A percentile compares a stretch with the other conserved stretches of the same genome.
Conservation (phyloP, 257 asterid species). For the Orobanche coerulescens region DNA sequence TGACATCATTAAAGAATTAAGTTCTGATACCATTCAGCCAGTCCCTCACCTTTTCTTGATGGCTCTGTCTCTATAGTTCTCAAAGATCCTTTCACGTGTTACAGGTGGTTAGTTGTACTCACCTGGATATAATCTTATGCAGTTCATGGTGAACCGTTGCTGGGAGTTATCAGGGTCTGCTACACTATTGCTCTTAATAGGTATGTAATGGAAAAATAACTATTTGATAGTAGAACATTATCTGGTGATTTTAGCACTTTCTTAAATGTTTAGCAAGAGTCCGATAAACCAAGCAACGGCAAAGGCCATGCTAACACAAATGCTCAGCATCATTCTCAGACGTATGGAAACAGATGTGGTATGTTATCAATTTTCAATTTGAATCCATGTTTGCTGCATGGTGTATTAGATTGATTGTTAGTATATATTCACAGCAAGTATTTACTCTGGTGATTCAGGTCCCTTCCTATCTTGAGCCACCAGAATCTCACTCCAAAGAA, state of each 20-base stretch:
- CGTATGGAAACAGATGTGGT: conserved; percentile 89
- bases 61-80: neutral
- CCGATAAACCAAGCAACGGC: conserved; percentile 96
- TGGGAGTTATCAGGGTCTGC: conserved; percentile 89
- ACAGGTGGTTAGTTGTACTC: conserved; percentile 13
- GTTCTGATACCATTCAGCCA: neutral
- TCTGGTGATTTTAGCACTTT: conserved; percentile 26
- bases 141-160: conserved; percentile 97
- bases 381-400: conserved; percentile 19
- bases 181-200: conserved; percentile 93
- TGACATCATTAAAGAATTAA: conserved; percentile 2
- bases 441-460: conserved; percentile 42
- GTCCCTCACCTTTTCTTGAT: neutral
- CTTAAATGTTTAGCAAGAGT: conserved; percentile 74
- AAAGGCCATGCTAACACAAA: conserved; percentile 95
- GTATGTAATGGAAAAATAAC: conserved; percentile 36
- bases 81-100: conserved; percentile 13
- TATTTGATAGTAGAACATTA: conserved; percentile 14
- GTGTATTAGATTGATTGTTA: conserved; percentile 16
- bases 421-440: conserved; percentile 11
- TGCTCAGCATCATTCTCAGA: conserved; percentile 80
- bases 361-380: conserved; percentile 24
- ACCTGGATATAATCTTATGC: conserved; percentile 30
- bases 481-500: conserved; percentile 37
- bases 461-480: conserved; percentile 35